Evolutionary conservation across 331 rosid genomes (phyloP), one percentile per base, ranked within the genome.

Genomic region (Spiraea crenata): DNA sequence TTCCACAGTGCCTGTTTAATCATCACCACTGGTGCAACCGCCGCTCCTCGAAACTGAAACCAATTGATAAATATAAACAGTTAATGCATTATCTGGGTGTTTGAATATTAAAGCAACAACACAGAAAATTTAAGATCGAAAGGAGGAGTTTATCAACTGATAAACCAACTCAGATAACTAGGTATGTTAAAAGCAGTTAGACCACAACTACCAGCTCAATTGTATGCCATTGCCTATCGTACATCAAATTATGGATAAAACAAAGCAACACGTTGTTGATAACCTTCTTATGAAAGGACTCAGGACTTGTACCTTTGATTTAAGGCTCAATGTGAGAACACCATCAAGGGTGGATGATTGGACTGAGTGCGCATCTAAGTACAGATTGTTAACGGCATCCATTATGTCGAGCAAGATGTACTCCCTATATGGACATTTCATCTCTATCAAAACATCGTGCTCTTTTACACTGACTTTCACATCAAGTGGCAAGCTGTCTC

Each of bases 371-470:
- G 89, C 87, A 62, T 92, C 92, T 60, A 89, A 74, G 62, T 87
- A 88, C 71, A 89, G 86, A 79, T 79, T 72, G 72, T 83, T 85
- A 34, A 87, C 76, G 66, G 89, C 85, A 78, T 87, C 95, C 87
- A 92, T 81, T 80, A 92, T 73, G 63, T 92, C 95, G 40, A 84
- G 80, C 83, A 89, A 80, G 70, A 92, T 80, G 71, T 81, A 83
- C 77, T 89, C 95, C 73, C 93, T 82, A 57, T 92, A 89, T 68
- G 89, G 88, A 67, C 98, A 92, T 82, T 79, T 83, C 85, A 92
- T 87, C 81, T 83, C 89, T 57, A 92, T 76, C 69, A 83, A 37
- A 80, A 86, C 92, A 79, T 87, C 96, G 15, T 81, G 82, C 57
- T 84, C 88, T 56, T 81, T 83, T 77, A 81, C 75, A 52, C 83